Conservation (phyloP, 441 rosid species). For the Cnidoscolus chayamansa region DNA sequence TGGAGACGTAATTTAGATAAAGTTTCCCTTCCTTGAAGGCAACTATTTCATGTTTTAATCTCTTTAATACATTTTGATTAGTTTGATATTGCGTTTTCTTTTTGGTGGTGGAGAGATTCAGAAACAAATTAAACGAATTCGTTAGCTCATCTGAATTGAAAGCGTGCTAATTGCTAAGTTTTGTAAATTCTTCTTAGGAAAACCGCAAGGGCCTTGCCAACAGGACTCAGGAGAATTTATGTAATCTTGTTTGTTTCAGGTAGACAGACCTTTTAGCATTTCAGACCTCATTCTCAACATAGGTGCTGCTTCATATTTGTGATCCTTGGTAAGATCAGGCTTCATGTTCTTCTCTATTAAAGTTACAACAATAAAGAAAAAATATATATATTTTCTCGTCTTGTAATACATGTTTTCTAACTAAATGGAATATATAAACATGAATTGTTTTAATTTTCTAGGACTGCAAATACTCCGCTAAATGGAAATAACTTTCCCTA, state of each 20-base stretch:
- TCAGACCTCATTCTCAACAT: neutral
- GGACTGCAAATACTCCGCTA: too few relatives aligned
- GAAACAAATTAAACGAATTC: neutral
- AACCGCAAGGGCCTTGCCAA: neutral
- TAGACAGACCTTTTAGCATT: constrained; percentile 4
- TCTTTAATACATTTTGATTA: neutral
- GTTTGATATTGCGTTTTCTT: neutral
- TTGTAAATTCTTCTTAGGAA: neutral
- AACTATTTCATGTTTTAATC: neutral
- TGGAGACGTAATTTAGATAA: neutral
- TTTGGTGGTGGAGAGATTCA: neutral
- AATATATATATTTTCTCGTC: too few relatives aligned
- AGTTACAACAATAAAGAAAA: too few relatives aligned
- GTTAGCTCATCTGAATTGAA: too few relatives aligned
- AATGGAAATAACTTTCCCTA: too few relatives aligned
- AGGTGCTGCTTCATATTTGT: constrained; percentile 4
- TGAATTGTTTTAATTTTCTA: too few relatives aligned
- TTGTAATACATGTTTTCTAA: too few relatives aligned
- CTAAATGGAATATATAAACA: too few relatives aligned
- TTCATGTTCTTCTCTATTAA: neutral
- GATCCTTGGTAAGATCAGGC: constrained; percentile 13
- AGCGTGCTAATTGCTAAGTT: too few relatives aligned
- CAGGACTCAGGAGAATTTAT: neutral
- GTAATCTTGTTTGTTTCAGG: constrained; percentile 6
- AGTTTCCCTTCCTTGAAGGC: neutral